Percentiles rank a stretch among this genome's conserved stretches.
Evolutionary conservation across 2,329 filamentous ascomycete species (phyloP).

Genomic region (Fusarium beomiforme): DNA sequence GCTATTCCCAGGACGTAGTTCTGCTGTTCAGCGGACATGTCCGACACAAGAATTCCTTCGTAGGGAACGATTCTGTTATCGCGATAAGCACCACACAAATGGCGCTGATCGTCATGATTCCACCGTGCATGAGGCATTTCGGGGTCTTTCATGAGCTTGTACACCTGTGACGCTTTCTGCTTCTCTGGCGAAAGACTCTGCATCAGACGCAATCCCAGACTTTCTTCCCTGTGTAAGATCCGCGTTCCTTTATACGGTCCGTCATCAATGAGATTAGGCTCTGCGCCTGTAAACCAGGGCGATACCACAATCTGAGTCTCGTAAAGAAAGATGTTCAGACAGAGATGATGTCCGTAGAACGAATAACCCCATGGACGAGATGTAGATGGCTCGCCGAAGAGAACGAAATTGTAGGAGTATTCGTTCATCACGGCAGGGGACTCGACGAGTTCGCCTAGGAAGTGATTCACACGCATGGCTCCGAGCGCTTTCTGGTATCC

Average conservation of each 20-base stretch:
- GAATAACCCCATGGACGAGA: conserved; percentile 74
- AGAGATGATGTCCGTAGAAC: conserved; percentile 83
- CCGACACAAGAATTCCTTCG: conserved; percentile 69
- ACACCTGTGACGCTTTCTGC: conserved; percentile 65
- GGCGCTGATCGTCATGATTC: conserved; percentile 84
- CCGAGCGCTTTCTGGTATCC: conserved; percentile 76
- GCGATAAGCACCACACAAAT: conserved; percentile 80
- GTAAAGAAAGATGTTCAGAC: conserved; percentile 76
- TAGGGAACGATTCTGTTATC: conserved; percentile 82
- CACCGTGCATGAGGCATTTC: conserved; percentile 75
- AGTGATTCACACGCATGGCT: conserved; percentile 80
- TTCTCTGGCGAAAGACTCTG: conserved; percentile 61
- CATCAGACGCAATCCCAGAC: conserved; percentile 74
- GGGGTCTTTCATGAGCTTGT: conserved; percentile 68
- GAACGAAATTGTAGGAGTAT: conserved; percentile 78
- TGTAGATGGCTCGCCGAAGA: conserved; percentile 72
- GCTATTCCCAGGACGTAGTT: conserved; percentile 44
- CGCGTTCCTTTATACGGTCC: conserved; percentile 71
- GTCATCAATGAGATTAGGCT: conserved; percentile 78
- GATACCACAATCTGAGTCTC: conserved; percentile 72
- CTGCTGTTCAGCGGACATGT: conserved; percentile 57
- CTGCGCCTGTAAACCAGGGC: conserved; percentile 82
- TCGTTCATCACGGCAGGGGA: conserved; percentile 74
- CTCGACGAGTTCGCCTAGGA: conserved; percentile 74
- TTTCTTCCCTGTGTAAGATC: conserved; percentile 73